Base-by-base conservation (phyloP, 768 basidiomycete species). In the Amanita pallidorosea region DNA sequence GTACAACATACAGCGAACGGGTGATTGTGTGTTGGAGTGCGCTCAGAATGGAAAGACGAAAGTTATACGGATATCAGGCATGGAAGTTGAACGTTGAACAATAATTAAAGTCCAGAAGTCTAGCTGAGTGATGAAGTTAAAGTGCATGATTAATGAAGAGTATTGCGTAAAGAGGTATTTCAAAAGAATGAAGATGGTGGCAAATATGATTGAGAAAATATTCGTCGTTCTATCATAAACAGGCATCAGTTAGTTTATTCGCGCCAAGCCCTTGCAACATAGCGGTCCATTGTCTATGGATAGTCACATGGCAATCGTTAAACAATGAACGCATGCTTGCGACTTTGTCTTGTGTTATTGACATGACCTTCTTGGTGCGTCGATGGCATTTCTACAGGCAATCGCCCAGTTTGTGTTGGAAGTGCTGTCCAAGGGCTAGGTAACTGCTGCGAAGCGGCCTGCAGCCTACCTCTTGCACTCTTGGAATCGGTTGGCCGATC, bases 401-500 rank as follows among this genome's bases (percentile, higher is more conserved):
- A 47, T 25, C 53, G 55, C 4, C 67, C 67, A 20, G 43, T 60
- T 45, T 64, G 63, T n/a, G 66, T 59, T 8, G 73, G 73, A 22
- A 70, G 56, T 11, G 71, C 69, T 3, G 70, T 70, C 73, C 72
- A 76, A 2, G 71, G 69, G 55, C 61, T 74, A 0, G 66, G 66
- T 2, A 54, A 56, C 17, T 60, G 61, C 11, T 60, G 63, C 15
- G 58, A 55, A 25, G 58, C 49, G 15, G 62, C 33, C 4, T 59
- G 58, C 1, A 69, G 58, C 38, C 66, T 58, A 13, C 67, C 67
- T n/a, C 55, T 55, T 11, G 55, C 9, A 31, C 51, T 36, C 18
- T 13, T 23, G 27, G 23, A 22, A 20, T 42, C 13, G 11, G 15
- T 58, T 53, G 17, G 56, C 45, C 5, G 60, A 33, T 15, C 34